Evolutionary conservation across 495 filamentous ascomycete species (phyloP).

Genomic region (Aspergillus avenaceus): DNA sequence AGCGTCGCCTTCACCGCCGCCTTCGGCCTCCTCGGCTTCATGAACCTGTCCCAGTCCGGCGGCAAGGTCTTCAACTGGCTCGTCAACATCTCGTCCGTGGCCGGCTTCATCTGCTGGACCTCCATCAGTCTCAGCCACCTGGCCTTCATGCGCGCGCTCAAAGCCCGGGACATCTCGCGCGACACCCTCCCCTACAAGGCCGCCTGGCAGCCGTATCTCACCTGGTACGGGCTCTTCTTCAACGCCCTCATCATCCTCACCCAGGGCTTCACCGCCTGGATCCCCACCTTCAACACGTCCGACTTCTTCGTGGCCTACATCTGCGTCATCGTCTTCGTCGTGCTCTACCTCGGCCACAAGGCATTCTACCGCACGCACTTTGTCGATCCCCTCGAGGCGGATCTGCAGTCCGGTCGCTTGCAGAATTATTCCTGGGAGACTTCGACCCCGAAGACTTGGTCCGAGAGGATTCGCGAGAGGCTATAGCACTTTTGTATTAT

Average conservation of each 20-base stretch:
- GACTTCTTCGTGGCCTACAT: slow-evolving; percentile 54
- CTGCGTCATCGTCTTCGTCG: slow-evolving; percentile 48
- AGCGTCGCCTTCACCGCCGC: slow-evolving; percentile 38
- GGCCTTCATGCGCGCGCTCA: slow-evolving; percentile 50
- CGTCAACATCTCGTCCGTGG: slow-evolving; percentile 53
- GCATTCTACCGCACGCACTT: slow-evolving; percentile 29
- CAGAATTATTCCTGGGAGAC: slow-evolving; percentile 25
- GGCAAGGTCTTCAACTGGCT: slow-evolving; percentile 50
- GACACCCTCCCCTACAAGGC: slow-evolving; percentile 50
- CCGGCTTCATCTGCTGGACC: slow-evolving; percentile 58
- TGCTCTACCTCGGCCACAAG: slow-evolving; percentile 51
- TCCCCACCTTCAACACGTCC: slow-evolving; percentile 49
- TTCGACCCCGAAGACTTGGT: slow-evolving; percentile 16
- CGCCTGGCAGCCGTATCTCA: slow-evolving; percentile 47
- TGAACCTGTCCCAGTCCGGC: slow-evolving; percentile 34
- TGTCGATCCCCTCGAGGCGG: slow-evolving; percentile 28
- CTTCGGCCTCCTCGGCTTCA: slow-evolving; percentile 42
- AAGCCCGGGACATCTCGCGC: slow-evolving; percentile 42
- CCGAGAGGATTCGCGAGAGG: slow-evolving; percentile 7
- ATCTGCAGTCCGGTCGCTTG: slow-evolving; percentile 30
- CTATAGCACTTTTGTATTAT: background rate
- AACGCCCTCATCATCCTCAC: slow-evolving; percentile 57
- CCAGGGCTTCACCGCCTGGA: slow-evolving; percentile 62
- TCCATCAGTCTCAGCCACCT: slow-evolving; percentile 52
- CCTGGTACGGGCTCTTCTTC: slow-evolving; percentile 56